These are phyloP conservation scores for Colletotrichum cordylinicola DNA, from an alignment of 2,329 filamentous ascomycete species.

Conservation along the genomic window DNA sequence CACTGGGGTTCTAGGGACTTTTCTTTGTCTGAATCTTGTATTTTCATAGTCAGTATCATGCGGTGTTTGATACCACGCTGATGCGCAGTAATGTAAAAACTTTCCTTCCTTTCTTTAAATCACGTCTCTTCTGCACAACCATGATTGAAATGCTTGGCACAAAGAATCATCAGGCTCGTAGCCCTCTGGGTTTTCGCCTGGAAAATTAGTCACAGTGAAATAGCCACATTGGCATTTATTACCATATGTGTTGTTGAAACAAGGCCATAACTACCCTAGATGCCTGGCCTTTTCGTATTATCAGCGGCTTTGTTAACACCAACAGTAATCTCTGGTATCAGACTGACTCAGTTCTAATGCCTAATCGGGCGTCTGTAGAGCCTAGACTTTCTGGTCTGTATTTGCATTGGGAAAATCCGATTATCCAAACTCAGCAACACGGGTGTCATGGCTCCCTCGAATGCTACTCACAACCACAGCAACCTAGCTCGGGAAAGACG, in stretches of 20 bases:
- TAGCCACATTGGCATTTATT: background rate
- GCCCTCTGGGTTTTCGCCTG: accelerated
- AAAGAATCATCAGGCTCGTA: accelerated
- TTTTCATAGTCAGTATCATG: background rate
- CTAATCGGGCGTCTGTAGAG: background rate
- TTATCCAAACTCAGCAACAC: background rate
- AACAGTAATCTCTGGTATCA: background rate
- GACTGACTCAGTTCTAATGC: background rate
- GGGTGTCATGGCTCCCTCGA: background rate
- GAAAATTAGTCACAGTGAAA: accelerated
- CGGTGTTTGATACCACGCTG: background rate
- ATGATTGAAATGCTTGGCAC: background rate
- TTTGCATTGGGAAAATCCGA: background rate
- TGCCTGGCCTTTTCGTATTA: background rate
- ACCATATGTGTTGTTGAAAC: background rate
- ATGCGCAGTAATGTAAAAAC: background rate
- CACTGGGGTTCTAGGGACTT: background rate
- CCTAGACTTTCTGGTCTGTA: background rate
- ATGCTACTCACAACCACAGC: background rate
- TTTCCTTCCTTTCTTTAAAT: background rate
- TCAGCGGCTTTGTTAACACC: background rate
- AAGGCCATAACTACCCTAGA: background rate
- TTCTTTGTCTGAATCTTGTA: background rate
- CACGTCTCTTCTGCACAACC: background rate
- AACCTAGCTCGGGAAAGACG: background rate